Base-by-base conservation (phyloP, 1,139 yeast genomes). In the Saccharomycopsis hybrid region DNA sequence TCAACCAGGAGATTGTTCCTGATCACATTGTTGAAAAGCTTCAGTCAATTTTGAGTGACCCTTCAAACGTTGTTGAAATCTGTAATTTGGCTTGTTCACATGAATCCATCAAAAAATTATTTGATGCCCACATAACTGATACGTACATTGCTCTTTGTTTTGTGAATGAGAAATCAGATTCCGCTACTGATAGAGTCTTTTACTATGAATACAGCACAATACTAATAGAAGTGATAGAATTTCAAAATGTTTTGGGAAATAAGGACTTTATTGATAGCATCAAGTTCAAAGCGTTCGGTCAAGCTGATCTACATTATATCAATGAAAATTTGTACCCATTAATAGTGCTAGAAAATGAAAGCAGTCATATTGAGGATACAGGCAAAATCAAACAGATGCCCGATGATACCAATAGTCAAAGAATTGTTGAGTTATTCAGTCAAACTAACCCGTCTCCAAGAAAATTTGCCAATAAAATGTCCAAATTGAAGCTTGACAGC, bases 61-160 rank as follows among this genome's bases (percentile, higher is more conserved):
- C 40, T n/a, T 9, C 42, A 7, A 51, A 51, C 36, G 18, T 35
- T 5, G 27, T 49, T 3, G 47, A 48, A n/a, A 32, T 51, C n/a
- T 11, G 35, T 25, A 9, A 45, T 35, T 27, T 51, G 5, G 28
- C 43, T 8, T 48, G 52, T 29, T 48, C 52, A 3, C 18, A 36
- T 5, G 25, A 28, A 5, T 28, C 52, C 4, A 27, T 45, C 13
- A 51, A 51, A 31, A 51, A 51, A 29, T 13, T 51, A 3, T 30
- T 51, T 33, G 54, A 51, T 35, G 29, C 52, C 4, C 44, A 29
- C 31, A 32, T 51, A 4, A 44, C 49, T 24, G 54, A 51, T 9
- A 44, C 49, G 2, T 24, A 41, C 11, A 13, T 49, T 2, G 51
- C 44, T 5, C 9, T 51, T 13, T 49, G 49, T 29, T 51, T 49